Conservation (phyloP, 1,284 basidiomycete genomes). For the Meripilus lineatus region DNA sequence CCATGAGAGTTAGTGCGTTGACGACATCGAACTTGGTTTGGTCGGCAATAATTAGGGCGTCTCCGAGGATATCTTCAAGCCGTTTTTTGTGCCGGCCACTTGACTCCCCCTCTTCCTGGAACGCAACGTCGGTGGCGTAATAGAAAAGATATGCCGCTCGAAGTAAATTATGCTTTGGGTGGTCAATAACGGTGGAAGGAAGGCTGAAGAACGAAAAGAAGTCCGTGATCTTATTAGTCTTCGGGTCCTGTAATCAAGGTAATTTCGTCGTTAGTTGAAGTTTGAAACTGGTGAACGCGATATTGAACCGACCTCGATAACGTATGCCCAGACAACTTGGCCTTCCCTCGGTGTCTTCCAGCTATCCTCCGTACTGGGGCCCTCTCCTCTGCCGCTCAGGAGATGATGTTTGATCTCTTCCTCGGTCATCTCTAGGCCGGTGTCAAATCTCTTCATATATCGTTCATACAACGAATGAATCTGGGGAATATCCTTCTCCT, state of each 20-base stretch:
- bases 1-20: conserved; percentile 94
- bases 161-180: conserved; percentile 56
- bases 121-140: conserved; percentile 71
- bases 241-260: conserved; percentile 56
- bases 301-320: conserved; percentile 72
- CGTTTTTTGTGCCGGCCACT: conserved; percentile 65
- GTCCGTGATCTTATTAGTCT: conserved; percentile 85
- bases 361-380: conserved; percentile 30
- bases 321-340: conserved; percentile 96
- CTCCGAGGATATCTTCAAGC: conserved; percentile 68
- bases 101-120: conserved; percentile 53
- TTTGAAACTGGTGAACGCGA: not conserved
- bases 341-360: conserved; percentile 52
- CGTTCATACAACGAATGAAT: conserved; percentile 73
- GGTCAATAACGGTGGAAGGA: conserved; percentile 84
- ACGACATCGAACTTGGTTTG: conserved; percentile 92
- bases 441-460: conserved; percentile 86
- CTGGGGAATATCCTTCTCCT: conserved; percentile 68
- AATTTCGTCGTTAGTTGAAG: not conserved
- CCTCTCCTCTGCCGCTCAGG: conserved; percentile 76
- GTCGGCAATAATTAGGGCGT: conserved; percentile 78
- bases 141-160: conserved; percentile 95
- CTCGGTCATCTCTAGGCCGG: conserved; percentile 73
- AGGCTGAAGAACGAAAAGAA: conserved; percentile 97
- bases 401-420: conserved; percentile 90